Base-by-base conservation (phyloP, 2,329 filamentous ascomycete species). In the Byssothecium circinans region DNA sequence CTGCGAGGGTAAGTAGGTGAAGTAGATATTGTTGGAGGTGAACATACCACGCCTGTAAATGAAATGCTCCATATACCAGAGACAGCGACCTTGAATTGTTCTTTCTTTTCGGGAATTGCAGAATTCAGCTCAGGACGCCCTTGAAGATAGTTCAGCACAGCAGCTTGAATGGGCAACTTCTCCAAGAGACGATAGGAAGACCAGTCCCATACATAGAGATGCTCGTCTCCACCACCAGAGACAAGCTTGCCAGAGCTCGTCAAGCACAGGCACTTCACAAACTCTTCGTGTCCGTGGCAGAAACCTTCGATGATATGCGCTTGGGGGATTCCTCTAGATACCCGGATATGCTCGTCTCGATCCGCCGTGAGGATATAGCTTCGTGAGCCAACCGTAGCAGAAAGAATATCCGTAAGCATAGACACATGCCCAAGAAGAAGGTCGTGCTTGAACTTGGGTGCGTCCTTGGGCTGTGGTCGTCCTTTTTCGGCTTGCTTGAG, bases 341-440 rank as follows among this genome's bases (percentile, higher is more conserved):
- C 79, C 30, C 94, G 87, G 62, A 99, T 92, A 71, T 99, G 94
- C 71, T 90, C 84, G 64, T 89, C 85, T 50, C 85, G 78, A 68
- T 89, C 86, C 15, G 82, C 79, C 11, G 85, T 87, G 38, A 89
- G 71, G 39, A 89, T 81, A 59, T 86, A 87, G 41, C 68, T 75
- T 44, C 78, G 77, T 50, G 84, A 50, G 57, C 74, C 53, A 56
- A 77, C 66, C 63, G 77, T 64, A n/a, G 73, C 74, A 34, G 83
- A 76, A 2, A 77, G 71, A 42, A 96, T 69, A 62, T 89, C 86
- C 1, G 91, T 96, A 41, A 99, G 82, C 83, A 97, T 88, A 1
- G 92, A 96, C 12, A 99, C 94, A 72, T 99, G 94, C 11, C 94
- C 94, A 0, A 99, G 82, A 7, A 96, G 77, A 1, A 96, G 77